phyloP scores from a whole-genome alignment of 2,329 filamentous ascomycete species.

The Ceratocystis variospora region DNA sequence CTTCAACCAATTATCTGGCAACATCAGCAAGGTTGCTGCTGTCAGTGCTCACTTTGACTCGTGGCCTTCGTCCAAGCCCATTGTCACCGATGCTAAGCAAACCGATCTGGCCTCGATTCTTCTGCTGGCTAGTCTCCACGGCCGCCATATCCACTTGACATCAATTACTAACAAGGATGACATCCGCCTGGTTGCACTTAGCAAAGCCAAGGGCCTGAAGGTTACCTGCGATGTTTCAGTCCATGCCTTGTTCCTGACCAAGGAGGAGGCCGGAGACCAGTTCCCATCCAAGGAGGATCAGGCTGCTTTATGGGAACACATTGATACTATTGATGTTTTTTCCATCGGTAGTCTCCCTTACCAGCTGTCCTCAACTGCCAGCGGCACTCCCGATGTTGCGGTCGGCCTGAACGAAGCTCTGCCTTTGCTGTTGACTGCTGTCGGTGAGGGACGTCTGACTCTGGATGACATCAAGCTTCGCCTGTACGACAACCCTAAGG shows the following conservation, averaged over 20 bases:
- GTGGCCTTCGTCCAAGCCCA: constrained; percentile 66
- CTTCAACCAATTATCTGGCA: constrained; percentile 68
- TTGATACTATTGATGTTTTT: constrained; percentile 63
- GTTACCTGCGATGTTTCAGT: constrained; percentile 75
- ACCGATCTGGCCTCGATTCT: constrained; percentile 71
- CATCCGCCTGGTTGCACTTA: constrained; percentile 60
- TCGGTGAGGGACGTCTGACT: constrained; percentile 57
- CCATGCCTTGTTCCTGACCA: constrained; percentile 62
- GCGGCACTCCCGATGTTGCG: constrained; percentile 37
- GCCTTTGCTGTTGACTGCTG: constrained; percentile 61
- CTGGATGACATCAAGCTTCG: constrained; percentile 58
- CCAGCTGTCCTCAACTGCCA: constrained; percentile 42
- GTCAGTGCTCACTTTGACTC: constrained; percentile 66
- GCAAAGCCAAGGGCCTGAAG: constrained; percentile 68
- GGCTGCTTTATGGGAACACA: constrained; percentile 57
- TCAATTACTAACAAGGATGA: constrained; percentile 72
- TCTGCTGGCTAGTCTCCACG: constrained; percentile 63
- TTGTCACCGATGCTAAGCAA: constrained; percentile 67
- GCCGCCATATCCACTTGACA: constrained; percentile 63
- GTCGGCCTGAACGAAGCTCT: constrained; percentile 60
- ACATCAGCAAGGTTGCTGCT: constrained; percentile 70
- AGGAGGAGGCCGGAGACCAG: constrained; percentile 50
- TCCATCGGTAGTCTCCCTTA: constrained; percentile 67
- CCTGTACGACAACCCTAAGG: constrained; percentile 65
- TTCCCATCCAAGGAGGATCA: constrained; percentile 57